Percentiles rank a stretch among this genome's conserved stretches.
Conservation (phyloP, 768 basidiomycete genomes). For the Mycena pura region DNA sequence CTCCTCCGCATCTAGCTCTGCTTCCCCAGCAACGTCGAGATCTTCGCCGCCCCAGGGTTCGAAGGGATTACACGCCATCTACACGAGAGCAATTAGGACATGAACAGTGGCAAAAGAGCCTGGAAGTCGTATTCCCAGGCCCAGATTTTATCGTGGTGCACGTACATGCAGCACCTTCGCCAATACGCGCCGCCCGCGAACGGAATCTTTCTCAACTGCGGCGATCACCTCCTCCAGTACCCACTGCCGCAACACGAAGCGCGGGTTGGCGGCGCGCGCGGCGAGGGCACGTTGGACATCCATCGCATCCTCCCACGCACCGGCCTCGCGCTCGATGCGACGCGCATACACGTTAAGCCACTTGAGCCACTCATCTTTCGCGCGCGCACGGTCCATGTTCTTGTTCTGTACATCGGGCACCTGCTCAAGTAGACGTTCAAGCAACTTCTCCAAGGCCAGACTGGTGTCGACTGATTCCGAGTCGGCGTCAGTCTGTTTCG, state of each 20-base stretch:
- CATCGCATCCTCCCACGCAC: slow-evolving; percentile 52
- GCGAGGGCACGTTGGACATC: slow-evolving; percentile 56
- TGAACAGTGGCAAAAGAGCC: not conserved
- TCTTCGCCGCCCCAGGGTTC: slow-evolving; percentile 87
- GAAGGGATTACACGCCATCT: slow-evolving; percentile 91
- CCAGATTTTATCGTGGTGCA: no score
- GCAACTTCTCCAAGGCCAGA: slow-evolving; percentile 47
- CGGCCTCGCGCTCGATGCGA: slow-evolving; percentile 61
- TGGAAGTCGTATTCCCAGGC: not conserved
- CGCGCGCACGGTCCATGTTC: slow-evolving; percentile 49
- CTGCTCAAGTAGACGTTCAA: slow-evolving; percentile 51
- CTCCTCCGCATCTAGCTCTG: slow-evolving; percentile 59
- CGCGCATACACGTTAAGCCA: slow-evolving; percentile 73
- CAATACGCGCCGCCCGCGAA: slow-evolving; percentile 69
- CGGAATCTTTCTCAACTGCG: slow-evolving; percentile 70
- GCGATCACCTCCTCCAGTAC: slow-evolving; percentile 91
- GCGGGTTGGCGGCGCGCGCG: slow-evolving; percentile 75
- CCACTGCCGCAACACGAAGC: slow-evolving; percentile 96
- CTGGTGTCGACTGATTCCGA: not conserved
- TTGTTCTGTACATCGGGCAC: slow-evolving; percentile 57
- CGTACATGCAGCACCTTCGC: slow-evolving; percentile 84
- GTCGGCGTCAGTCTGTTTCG: slow-evolving; percentile 8
- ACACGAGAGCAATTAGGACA: slow-evolving; percentile 2
- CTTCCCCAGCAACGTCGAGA: slow-evolving; percentile 47
- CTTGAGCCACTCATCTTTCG: slow-evolving; percentile 56